Evolutionary conservation across 1,284 basidiomycete species (phyloP).

Genomic region (Boletellus sp.): DNA sequence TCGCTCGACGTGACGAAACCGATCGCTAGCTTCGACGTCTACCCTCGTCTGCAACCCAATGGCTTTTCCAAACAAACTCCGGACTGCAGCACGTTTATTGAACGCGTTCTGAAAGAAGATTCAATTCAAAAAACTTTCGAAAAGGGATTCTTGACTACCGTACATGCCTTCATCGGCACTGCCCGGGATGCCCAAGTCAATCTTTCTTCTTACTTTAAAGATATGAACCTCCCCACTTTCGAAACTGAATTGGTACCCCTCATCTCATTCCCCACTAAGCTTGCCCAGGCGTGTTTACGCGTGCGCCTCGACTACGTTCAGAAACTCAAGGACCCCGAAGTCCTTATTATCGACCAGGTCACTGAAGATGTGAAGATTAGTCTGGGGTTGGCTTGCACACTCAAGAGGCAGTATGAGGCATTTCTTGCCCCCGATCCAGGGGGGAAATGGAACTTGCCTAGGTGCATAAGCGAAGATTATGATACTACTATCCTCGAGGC

Average conservation of each 20-base stretch:
- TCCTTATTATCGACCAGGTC: conserved; percentile 94
- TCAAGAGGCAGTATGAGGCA: conserved; percentile 92
- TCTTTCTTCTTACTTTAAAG: conserved; percentile 67
- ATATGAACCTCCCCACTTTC: conserved; percentile 91
- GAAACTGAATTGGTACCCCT: conserved; percentile 90
- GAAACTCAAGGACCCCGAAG: conserved; percentile 85
- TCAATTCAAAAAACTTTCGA: conserved; percentile 93
- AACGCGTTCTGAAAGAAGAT: conserved; percentile 94
- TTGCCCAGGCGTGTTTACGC: conserved; percentile 89
- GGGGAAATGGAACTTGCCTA: conserved; percentile 85
- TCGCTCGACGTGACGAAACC: conserved; percentile 84
- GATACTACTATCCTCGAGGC: conserved; percentile 88
- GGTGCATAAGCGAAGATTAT: conserved; percentile 86
- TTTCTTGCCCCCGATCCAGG: conserved; percentile 84
- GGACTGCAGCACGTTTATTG: conserved; percentile 81
- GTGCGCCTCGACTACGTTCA: conserved; percentile 89
- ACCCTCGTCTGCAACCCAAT: conserved; percentile 25
- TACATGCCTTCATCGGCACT: conserved; percentile 82
- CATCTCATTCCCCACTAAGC: conserved; percentile 92
- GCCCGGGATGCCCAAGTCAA: conserved; percentile 88
- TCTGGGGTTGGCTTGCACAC: conserved; percentile 88
- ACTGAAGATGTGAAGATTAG: conserved; percentile 91
- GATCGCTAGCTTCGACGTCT: conserved; percentile 55
- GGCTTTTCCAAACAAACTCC: conserved; percentile 41
- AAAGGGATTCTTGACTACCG: conserved; percentile 85